A percentile compares a stretch with the other conserved stretches of the same genome.
Conservation (phyloP, 2,329 filamentous ascomycete species). For the Thermothelomyces thermophilus region DNA sequence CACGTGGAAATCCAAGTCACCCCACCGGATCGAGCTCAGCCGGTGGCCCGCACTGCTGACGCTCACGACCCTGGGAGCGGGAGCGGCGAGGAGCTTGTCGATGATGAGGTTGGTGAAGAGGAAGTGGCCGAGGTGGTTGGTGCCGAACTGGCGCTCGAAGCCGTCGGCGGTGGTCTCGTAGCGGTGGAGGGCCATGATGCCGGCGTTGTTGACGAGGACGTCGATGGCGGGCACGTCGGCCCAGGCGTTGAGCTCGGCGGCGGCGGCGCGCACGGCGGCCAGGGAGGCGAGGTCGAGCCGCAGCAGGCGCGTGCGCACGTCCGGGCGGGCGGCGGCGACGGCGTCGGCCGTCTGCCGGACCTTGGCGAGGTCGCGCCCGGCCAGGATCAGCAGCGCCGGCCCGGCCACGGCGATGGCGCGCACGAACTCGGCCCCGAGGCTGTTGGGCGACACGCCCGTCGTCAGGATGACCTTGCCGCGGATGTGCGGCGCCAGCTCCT, state of each 20-base stretch:
- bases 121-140: constrained; percentile 42
- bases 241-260: constrained; percentile 29
- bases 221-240: constrained; percentile 31
- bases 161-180: constrained; percentile 33
- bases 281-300: constrained; percentile 37
- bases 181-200: constrained; percentile 32
- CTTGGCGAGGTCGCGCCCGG: constrained; percentile 38
- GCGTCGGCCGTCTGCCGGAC: constrained; percentile 33
- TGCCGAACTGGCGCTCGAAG: constrained; percentile 39
- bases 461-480: constrained; percentile 35
- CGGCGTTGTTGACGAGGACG: constrained; percentile 41
- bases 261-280: constrained; percentile 35
- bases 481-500: constrained; percentile 24
- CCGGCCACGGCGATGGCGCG: constrained; percentile 34
- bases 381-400: constrained; percentile 39
- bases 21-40: constrained; percentile 29
- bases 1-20: constrained; percentile 29
- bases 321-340: constrained; percentile 29
- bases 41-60: constrained; percentile 34
- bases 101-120: constrained; percentile 42
- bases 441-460: constrained; percentile 36
- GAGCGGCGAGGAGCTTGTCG: constrained; percentile 35
- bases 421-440: constrained; percentile 34
- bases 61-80: constrained; percentile 34
- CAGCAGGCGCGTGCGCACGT: constrained; percentile 31